phyloP scores from a whole-genome alignment of 768 basidiomycete genomes.

The Gautieria morchelliformis region DNA sequence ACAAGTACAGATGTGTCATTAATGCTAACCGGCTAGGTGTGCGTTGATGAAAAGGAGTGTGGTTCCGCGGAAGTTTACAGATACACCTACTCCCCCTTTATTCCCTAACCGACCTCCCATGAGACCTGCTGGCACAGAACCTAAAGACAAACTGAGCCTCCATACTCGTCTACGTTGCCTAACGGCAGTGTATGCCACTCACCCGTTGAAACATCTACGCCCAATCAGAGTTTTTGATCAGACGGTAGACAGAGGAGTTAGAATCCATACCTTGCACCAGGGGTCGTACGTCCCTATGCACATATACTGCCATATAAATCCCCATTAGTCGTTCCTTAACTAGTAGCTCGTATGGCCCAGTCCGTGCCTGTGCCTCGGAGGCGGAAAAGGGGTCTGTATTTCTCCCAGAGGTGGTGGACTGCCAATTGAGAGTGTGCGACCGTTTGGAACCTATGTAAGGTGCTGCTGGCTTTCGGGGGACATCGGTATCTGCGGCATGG shows the following conservation, averaged over 20 bases:
- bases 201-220: constrained; percentile 3
- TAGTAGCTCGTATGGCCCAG: constrained; percentile 76
- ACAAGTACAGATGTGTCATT: not conserved
- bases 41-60: constrained; percentile 86
- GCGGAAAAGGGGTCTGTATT: constrained; percentile 4
- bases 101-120: constrained; percentile 90
- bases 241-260: too few relatives aligned
- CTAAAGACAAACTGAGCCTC: not conserved
- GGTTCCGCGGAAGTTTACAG: constrained; percentile 70
- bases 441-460: constrained; percentile 34
- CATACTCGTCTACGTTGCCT: not conserved
- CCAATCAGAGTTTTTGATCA: not conserved
- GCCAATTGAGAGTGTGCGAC: constrained; percentile 17
- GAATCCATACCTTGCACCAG: constrained; percentile 47
- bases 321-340: constrained; percentile 91
- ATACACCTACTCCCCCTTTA: constrained; percentile 89
- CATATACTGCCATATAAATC: constrained; percentile 67
- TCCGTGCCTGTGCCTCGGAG: constrained; percentile 16
- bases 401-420: constrained; percentile 8
- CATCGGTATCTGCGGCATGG: constrained; percentile 33
- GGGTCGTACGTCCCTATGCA: constrained; percentile 59
- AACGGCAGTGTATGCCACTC: not conserved
- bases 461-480: constrained; percentile 32
- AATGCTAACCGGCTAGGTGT: constrained; percentile 66
- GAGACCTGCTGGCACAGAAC: constrained; percentile 75